Percentiles rank a stretch among this genome's conserved stretches.
These are phyloP conservation scores for Fonsecaea monophora DNA, from an alignment of 2,329 filamentous ascomycete species.

Conservation along the genomic window DNA sequence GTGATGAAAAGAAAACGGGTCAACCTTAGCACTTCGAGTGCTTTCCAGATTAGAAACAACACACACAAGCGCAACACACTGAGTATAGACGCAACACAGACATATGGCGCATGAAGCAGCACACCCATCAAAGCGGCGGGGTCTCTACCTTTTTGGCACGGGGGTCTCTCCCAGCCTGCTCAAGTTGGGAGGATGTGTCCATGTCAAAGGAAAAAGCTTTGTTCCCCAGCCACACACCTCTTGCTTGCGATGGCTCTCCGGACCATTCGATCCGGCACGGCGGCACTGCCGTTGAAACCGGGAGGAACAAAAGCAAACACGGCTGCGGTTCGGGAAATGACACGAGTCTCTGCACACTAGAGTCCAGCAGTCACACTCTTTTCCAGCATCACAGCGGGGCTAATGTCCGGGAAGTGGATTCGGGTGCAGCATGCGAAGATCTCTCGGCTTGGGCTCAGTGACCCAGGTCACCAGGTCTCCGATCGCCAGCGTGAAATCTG, in stretches of 20 bases:
- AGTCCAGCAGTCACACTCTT: not conserved
- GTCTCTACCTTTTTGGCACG: not conserved
- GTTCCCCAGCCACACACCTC: not conserved
- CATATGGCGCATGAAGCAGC: not conserved
- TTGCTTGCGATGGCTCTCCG: not conserved
- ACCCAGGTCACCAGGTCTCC: constrained; percentile 1
- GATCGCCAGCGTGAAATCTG: not conserved
- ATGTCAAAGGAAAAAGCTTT: not conserved
- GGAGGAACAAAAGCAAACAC: not conserved
- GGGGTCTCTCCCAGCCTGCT: not conserved
- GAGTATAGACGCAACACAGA: not conserved
- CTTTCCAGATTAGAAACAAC: not conserved
- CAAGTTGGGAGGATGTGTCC: not conserved
- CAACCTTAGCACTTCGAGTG: not conserved
- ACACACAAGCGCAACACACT: not conserved
- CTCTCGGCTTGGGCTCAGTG: not conserved
- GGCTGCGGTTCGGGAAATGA: not conserved
- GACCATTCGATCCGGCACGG: not conserved
- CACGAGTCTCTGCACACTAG: not conserved
- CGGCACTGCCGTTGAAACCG: not conserved
- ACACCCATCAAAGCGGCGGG: not conserved
- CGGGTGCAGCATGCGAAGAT: not conserved
- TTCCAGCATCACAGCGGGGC: not conserved
- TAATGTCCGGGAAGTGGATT: not conserved
- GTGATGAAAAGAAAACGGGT: not conserved